phyloP scores from a whole-genome alignment of 495 filamentous ascomycete species.

The Aspergillus ostianus region DNA sequence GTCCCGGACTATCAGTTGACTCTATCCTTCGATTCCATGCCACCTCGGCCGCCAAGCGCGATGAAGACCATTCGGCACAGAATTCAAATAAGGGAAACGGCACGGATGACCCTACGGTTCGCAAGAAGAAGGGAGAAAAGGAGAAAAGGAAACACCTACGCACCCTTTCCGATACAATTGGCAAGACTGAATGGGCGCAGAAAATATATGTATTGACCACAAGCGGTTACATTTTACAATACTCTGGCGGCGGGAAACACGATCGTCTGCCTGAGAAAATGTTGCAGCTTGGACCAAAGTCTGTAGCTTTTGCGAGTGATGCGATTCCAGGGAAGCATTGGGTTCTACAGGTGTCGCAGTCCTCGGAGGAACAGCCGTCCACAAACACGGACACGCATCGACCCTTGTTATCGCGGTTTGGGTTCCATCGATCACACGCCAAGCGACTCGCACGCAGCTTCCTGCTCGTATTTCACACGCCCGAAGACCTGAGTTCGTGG shows the following conservation, averaged over 20 bases:
- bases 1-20: conserved; percentile 53
- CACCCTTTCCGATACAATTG: conserved; percentile 56
- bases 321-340: conserved; percentile 88
- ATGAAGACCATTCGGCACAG: conserved; percentile 33
- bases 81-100: conserved; percentile 22
- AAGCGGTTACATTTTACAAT: conserved; percentile 84
- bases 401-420: conserved; percentile 69
- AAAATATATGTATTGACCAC: conserved; percentile 83
- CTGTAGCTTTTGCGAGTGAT: conserved; percentile 92
- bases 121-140: conserved; percentile 44
- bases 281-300: conserved; percentile 76
- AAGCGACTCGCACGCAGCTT: conserved; percentile 65
- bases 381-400: conserved; percentile 49
- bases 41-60: conserved; percentile 42
- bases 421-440: conserved; percentile 59
- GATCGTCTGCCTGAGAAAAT: conserved; percentile 86
- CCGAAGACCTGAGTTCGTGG: conserved; percentile 88
- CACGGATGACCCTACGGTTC: conserved; percentile 25
- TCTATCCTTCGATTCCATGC: conserved; percentile 58
- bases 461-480: conserved; percentile 75
- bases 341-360: conserved; percentile 87
- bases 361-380: conserved; percentile 60
- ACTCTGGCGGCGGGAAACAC: conserved; percentile 73
- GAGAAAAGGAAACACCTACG: conserved; percentile 44
- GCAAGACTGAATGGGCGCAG: conserved; percentile 71